Percentiles rank a stretch among this genome's conserved stretches.
These are phyloP conservation scores for Helicostylum pulchrum DNA, from an alignment of 192 early-diverging fungal species.

Conservation along the genomic window DNA sequence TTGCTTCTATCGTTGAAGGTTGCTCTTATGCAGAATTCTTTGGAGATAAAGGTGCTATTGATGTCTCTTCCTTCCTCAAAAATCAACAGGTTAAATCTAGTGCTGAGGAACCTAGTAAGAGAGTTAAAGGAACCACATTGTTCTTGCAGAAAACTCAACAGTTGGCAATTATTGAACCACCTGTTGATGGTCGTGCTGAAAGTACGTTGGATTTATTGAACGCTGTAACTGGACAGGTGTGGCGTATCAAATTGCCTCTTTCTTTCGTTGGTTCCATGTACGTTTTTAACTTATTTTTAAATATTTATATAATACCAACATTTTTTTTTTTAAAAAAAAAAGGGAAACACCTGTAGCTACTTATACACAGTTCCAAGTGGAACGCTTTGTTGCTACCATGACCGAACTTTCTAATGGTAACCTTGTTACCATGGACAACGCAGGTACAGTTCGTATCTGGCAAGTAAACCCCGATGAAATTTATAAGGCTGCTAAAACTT, in stretches of 20 bases:
- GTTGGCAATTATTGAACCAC: slow-evolving; percentile 38
- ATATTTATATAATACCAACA: background rate
- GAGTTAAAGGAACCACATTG: slow-evolving; percentile 43
- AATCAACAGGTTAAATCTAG: background rate
- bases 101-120: background rate
- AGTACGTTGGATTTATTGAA: slow-evolving; percentile 55
- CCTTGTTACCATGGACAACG: slow-evolving; percentile 59
- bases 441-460: slow-evolving; percentile 54
- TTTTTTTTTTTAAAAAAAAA: too few relatives aligned
- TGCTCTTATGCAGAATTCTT: slow-evolving; percentile 18
- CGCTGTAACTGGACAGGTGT: slow-evolving; percentile 42
- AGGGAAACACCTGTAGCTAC: slow-evolving; percentile 33
- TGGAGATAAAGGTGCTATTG: background rate
- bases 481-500: slow-evolving; percentile 50
- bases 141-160: slow-evolving; percentile 45
- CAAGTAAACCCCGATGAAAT: slow-evolving; percentile 54
- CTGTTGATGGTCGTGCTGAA: slow-evolving; percentile 48
- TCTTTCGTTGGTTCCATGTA: slow-evolving; percentile 34
- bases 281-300: background rate
- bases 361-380: slow-evolving; percentile 39
- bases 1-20: slow-evolving; percentile 7
- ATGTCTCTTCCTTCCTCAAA: slow-evolving; percentile 15
- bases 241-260: slow-evolving; percentile 52
- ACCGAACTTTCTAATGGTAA: slow-evolving; percentile 50
- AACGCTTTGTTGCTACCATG: slow-evolving; percentile 48